Evolutionary conservation across 2,329 filamentous ascomycete species (phyloP).

Genomic region (Ascochyta clinopodiicola): DNA sequence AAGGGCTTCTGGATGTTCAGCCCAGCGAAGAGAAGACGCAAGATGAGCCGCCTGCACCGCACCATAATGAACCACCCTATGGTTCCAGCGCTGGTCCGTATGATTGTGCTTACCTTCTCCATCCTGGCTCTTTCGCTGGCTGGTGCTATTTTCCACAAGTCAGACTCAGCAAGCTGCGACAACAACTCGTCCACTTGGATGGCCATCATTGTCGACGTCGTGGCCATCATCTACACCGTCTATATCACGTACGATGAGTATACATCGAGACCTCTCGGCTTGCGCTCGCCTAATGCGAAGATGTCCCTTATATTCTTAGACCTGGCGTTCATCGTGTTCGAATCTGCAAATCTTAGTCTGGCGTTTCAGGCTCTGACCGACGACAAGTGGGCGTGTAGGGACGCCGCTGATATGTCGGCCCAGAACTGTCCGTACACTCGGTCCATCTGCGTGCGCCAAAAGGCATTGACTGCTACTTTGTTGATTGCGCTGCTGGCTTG

Average conservation of each 20-base stretch:
- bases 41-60: slow-evolving; percentile 68
- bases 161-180: slow-evolving; percentile 48
- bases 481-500: slow-evolving; percentile 85
- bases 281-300: slow-evolving; percentile 84
- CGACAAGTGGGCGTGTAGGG: slow-evolving; percentile 59
- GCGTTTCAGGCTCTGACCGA: slow-evolving; percentile 83
- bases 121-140: slow-evolving; percentile 81
- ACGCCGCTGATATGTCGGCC: slow-evolving; percentile 13
- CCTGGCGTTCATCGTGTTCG: slow-evolving; percentile 96
- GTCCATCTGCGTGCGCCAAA: slow-evolving; percentile 67
- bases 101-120: slow-evolving; percentile 83
- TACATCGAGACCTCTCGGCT: slow-evolving; percentile 86
- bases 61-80: slow-evolving; percentile 80
- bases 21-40: slow-evolving; percentile 57
- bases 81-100: slow-evolving; percentile 81
- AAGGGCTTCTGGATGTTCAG: slow-evolving; percentile 58
- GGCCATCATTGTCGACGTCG: slow-evolving; percentile 85
- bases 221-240: slow-evolving; percentile 86
- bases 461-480: slow-evolving; percentile 78
- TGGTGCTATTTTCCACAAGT: slow-evolving; percentile 69
- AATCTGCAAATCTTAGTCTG: slow-evolving; percentile 88
- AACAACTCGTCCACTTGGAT: slow-evolving; percentile 75
- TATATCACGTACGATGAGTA: slow-evolving; percentile 99
- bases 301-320: slow-evolving; percentile 89
- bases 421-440: slow-evolving; percentile 38